Conservation (phyloP, 768 basidiomycete species). For the Pisolithus orientalis region DNA sequence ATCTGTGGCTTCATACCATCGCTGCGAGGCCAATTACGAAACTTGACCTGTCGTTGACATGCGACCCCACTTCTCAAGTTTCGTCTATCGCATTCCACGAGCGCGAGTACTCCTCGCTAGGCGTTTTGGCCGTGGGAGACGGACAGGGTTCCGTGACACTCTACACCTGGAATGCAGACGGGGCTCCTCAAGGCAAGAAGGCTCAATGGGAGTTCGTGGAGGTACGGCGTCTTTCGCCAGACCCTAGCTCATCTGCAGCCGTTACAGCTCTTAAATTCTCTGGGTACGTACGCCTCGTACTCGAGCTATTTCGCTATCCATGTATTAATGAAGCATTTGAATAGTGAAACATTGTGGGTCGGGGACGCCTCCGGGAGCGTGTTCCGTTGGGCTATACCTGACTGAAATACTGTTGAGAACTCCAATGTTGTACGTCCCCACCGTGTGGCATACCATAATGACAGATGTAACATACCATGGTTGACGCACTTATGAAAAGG, state of each 20-base stretch:
- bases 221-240: conserved; percentile 59
- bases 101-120: conserved; percentile 74
- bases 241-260: conserved; percentile 32
- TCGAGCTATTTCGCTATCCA: neutral
- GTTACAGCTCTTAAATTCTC: conserved; percentile 79
- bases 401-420: conserved; percentile 4
- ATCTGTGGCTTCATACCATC: conserved; percentile 77
- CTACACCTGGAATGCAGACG: conserved; percentile 80
- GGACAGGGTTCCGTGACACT: conserved; percentile 71
- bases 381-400: conserved; percentile 17
- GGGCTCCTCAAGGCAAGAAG: conserved; percentile 57
- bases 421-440: no score
- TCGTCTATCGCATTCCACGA: conserved; percentile 84
- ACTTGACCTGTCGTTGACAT: conserved; percentile 50
- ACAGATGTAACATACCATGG: no score
- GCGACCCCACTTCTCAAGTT: conserved; percentile 43
- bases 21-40: conserved; percentile 75
- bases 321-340: neutral
- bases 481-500: no score
- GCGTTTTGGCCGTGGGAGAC: conserved; percentile 76
- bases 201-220: conserved; percentile 73
- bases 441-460: no score
- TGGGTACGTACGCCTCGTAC: conserved; percentile 43
- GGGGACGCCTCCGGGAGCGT: conserved; percentile 20
- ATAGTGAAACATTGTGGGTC: conserved; percentile 21